Percentiles rank a stretch among this genome's conserved stretches.
These are phyloP conservation scores for Apocynum venetum DNA, from an alignment of 257 asterid species.

Conservation along the genomic window DNA sequence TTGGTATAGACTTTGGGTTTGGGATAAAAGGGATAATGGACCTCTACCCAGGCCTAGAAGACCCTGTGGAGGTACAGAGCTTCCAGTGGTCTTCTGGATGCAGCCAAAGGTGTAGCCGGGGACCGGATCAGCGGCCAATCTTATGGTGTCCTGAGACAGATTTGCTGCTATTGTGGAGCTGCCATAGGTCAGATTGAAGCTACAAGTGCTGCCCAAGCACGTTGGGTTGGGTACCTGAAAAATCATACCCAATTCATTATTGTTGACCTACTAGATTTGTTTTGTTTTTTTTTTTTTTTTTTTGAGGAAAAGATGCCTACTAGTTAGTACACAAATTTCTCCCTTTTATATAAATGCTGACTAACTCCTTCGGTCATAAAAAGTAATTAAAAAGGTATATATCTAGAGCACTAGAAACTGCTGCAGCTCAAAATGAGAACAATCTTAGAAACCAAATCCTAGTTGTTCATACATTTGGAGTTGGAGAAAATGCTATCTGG, in stretches of 20 bases:
- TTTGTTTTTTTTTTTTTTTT: too few species aligned
- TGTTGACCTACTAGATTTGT: too few species aligned
- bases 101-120: conserved; percentile 60
- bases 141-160: conserved; percentile 52
- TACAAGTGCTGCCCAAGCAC: conserved; percentile 47
- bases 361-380: too few species aligned
- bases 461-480: too few species aligned
- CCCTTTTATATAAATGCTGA: too few species aligned
- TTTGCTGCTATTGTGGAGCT: conserved; percentile 49
- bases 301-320: too few species aligned
- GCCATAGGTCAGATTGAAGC: conserved; percentile 69
- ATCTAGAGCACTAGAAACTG: too few species aligned
- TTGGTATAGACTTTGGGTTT: conserved; percentile 45
- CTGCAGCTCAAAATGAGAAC: too few species aligned
- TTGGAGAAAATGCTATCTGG: too few species aligned
- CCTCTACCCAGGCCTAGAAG: conserved; percentile 80
- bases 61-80: conserved; percentile 65
- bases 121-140: conserved; percentile 54
- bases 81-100: conserved; percentile 42
- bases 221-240: conserved; percentile 52
- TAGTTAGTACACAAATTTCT: too few species aligned
- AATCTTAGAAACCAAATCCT: too few species aligned
- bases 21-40: conserved; percentile 54
- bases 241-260: not conserved
- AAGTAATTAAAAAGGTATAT: too few species aligned